Percentiles rank a stretch among this genome's conserved stretches.
Conservation (phyloP, 352 stramenopile genomes). For the Phytophthora hibernalis region DNA sequence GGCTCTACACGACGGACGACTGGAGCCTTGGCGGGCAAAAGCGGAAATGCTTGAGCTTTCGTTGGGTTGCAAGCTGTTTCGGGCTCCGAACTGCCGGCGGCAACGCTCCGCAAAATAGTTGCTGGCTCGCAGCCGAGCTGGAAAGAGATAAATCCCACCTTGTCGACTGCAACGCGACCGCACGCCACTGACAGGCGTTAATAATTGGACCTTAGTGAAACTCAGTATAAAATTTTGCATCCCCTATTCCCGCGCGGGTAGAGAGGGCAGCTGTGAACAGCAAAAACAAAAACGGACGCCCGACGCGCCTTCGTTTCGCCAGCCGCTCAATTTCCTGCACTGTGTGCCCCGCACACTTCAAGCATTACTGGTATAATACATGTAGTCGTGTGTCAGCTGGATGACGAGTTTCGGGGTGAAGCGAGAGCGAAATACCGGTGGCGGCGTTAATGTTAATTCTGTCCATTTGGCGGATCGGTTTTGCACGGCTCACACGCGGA, state of each 20-base stretch:
- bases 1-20: background rate
- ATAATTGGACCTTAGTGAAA: slow-evolving; percentile 18
- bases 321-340: background rate
- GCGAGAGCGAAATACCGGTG: background rate
- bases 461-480: background rate
- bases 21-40: slow-evolving; percentile 30
- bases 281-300: slow-evolving; percentile 30
- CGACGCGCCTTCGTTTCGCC: background rate
- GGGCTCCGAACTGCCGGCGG: background rate
- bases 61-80: slow-evolving; percentile 19
- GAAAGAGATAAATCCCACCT: background rate
- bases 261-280: slow-evolving; percentile 21
- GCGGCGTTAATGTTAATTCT: background rate
- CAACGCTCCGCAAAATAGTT: slow-evolving; percentile 30
- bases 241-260: slow-evolving; percentile 21
- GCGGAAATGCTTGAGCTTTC: slow-evolving; percentile 27
- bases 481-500: no score
- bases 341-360: background rate
- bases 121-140: background rate
- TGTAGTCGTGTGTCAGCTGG: background rate
- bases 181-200: slow-evolving; percentile 19
- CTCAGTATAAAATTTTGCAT: slow-evolving; percentile 31
- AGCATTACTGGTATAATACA: background rate
- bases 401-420: slow-evolving; percentile 14
- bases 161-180: slow-evolving; percentile 5